Evolutionary conservation across 1,139 yeast species (phyloP).

Genomic region (Geotrichum macrosporum): DNA sequence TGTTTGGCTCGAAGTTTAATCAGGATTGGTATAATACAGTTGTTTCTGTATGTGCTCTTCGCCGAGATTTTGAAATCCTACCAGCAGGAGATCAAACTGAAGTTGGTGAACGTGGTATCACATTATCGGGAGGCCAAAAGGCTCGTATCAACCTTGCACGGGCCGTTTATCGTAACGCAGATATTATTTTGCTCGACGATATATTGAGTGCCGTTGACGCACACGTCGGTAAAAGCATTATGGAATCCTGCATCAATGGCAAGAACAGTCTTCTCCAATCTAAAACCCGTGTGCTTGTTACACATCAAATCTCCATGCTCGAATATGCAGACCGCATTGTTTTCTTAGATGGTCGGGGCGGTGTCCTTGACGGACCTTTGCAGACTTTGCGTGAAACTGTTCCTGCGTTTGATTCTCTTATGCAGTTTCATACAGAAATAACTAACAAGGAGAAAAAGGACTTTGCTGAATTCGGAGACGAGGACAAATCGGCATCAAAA

Average conservation of each 20-base stretch:
- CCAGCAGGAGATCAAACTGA: conserved; percentile 85
- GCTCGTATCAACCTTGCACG: conserved; percentile 82
- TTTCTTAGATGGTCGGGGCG: conserved; percentile 65
- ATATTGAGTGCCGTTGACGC: conserved; percentile 91
- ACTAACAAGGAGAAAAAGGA: conserved; percentile 38
- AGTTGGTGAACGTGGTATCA: conserved; percentile 90
- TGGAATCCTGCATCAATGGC: conserved; percentile 67
- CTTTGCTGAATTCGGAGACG: too few relatives aligned
- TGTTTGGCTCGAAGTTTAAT: conserved; percentile 62
- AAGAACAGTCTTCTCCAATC: conserved; percentile 46
- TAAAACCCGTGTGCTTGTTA: conserved; percentile 73
- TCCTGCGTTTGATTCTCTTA: conserved; percentile 48
- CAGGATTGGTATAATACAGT: conserved; percentile 52
- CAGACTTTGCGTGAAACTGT: conserved; percentile 47
- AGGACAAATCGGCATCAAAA: too few relatives aligned
- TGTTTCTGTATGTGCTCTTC: conserved; percentile 60
- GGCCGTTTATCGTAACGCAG: conserved; percentile 68
- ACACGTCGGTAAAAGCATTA: conserved; percentile 77
- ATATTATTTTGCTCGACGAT: conserved; percentile 73
- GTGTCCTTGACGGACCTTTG: conserved; percentile 56
- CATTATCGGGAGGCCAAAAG: conserved; percentile 90
- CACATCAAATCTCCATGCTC: conserved; percentile 74
- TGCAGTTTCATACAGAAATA: conserved; percentile 45
- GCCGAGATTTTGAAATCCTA: conserved; percentile 61
- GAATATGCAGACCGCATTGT: conserved; percentile 62